These are phyloP conservation scores for Collybia sp. DNA, from an alignment of 768 basidiomycete genomes.

Conservation along the genomic window DNA sequence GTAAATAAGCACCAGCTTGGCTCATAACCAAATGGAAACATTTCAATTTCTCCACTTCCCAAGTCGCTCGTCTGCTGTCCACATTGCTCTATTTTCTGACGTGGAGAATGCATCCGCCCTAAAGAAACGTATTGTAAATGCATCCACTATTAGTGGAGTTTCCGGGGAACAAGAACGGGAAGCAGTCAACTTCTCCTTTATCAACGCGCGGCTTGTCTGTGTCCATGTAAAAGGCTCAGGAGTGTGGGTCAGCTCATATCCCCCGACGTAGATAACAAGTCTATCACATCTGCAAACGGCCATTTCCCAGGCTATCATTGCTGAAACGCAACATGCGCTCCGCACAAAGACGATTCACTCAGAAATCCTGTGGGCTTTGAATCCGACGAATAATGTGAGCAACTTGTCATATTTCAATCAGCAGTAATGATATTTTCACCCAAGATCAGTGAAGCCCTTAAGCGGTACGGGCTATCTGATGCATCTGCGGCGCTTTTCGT, in stretches of 20 bases:
- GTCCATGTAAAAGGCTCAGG: conserved; percentile 3
- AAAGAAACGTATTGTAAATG: conserved; percentile 63
- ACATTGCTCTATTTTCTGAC: conserved; percentile 61
- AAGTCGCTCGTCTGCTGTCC: conserved; percentile 33
- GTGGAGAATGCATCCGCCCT: conserved; percentile 62
- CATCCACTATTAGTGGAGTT: conserved; percentile 52
- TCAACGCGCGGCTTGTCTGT: conserved; percentile 80
- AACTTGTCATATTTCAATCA: not conserved
- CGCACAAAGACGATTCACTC: conserved; percentile 88
- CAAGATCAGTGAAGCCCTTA: conserved; percentile 86
- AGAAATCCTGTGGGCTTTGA: conserved; percentile 84
- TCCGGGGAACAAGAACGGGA: conserved; percentile 67
- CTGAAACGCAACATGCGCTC: conserved; percentile 51
- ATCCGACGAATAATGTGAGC: conserved; percentile 79
- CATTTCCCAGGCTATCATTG: conserved; percentile 74
- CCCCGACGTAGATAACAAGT: conserved; percentile 66
- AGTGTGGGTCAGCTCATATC: conserved; percentile 1
- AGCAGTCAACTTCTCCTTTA: conserved; percentile 86
- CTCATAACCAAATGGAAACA: conserved; percentile 36
- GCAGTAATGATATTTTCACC: not conserved
- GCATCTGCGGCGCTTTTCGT: conserved; percentile 62
- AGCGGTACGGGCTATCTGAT: conserved; percentile 80
- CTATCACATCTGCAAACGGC: conserved; percentile 79
- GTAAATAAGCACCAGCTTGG: no score
- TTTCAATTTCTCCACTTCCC: conserved; percentile 53